Base-by-base conservation (phyloP, 305 asterid genomes). In the Nicotiana rustica region DNA sequence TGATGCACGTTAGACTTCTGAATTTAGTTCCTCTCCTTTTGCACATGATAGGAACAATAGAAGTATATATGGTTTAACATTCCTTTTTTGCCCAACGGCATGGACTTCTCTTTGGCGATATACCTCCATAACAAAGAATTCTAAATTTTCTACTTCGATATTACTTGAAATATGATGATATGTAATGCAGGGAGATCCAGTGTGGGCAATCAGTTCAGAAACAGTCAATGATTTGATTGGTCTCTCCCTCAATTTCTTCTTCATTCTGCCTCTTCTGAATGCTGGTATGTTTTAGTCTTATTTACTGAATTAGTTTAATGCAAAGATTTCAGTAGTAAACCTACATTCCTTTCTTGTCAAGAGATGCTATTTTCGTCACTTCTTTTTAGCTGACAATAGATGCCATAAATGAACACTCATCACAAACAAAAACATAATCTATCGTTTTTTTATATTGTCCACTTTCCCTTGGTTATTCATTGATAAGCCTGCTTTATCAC, bases 221-320 rank as follows among this genome's bases (percentile, higher is more conserved):
- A 96, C 99, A 36, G 87, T 92, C 82, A 85, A 85, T 82, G 91
- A 93, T 70, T 86, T 96, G 59, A 87, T 96, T 47, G 96, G 92
- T 60, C 98, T 96, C 61, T 92, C 98, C 83, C 93, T 96, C 77
- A 96, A 94, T 86, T 96, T 96, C 93, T 92, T 95, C 92, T 92
- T 95, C 75, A 83, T 95, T 82, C 88, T 95, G 85, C 98, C 99
- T 44, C 78, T 92, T 65, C 57, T 87, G 49, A 95, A 95, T 89
- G 87, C 89, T 76, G 97, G 91, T 88, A 66, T 33, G 87, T 73
- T 78, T 21, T 57, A 29, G 41, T 64, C 59, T 78, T 70, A 52
- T 69, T 64, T 61, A 14, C 25, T 25, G 29, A 19, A 73, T 73
- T 6, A 21, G 4, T 73, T 7, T 49, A 21, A 73, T 4, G 0